Evolutionary conservation across 2,329 filamentous ascomycete species (phyloP).

Genomic region (Penicillium concentricum): DNA sequence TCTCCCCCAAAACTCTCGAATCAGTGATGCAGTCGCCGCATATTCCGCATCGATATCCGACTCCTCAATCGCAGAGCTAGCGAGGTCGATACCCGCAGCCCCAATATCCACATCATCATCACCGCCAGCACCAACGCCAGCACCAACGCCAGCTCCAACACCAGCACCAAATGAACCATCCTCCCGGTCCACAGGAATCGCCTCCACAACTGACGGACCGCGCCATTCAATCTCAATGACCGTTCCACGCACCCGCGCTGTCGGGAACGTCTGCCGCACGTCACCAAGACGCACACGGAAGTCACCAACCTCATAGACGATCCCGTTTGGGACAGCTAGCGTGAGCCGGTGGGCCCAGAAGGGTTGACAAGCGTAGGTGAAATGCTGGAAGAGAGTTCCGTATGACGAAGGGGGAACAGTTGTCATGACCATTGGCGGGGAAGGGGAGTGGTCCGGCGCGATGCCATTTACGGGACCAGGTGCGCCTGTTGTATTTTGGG

Average conservation of each 20-base stretch:
- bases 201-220: slow-evolving; percentile 36
- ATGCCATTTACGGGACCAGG: background rate
- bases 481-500: background rate
- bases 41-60: slow-evolving; percentile 41
- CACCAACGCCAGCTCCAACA: no score
- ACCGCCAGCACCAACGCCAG: background rate
- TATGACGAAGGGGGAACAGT: slow-evolving; percentile 37
- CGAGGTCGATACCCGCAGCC: slow-evolving; percentile 26
- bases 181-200: slow-evolving; percentile 16
- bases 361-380: slow-evolving; percentile 42
- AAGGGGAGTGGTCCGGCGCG: background rate
- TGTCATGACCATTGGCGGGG: slow-evolving; percentile 38
- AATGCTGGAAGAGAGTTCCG: slow-evolving; percentile 40
- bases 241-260: slow-evolving; percentile 39
- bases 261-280: slow-evolving; percentile 42
- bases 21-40: slow-evolving; percentile 34
- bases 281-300: slow-evolving; percentile 46
- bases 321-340: slow-evolving; percentile 35
- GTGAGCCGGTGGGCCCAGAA: slow-evolving; percentile 46
- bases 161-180: background rate
- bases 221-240: slow-evolving; percentile 48
- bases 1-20: slow-evolving; percentile 43
- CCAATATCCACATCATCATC: slow-evolving; percentile 18
- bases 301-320: slow-evolving; percentile 43
- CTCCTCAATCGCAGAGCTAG: slow-evolving; percentile 33